A percentile compares a stretch with the other conserved stretches of the same genome.
Conservation (phyloP, 176 grass and related monocot species). For the Canna indica region DNA sequence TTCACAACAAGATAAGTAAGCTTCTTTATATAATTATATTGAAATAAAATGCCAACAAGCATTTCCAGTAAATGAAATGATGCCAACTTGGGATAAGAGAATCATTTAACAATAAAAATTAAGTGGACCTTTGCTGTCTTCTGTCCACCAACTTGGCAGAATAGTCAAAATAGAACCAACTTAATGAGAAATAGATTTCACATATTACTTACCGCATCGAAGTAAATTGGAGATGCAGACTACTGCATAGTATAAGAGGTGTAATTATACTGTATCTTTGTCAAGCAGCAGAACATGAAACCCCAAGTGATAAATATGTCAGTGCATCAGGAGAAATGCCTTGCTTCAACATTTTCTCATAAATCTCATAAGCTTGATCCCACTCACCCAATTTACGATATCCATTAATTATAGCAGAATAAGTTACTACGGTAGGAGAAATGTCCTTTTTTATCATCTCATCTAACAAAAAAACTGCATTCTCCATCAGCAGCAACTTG, state of each 20-base stretch:
- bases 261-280: too few species aligned
- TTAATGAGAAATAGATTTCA: neutral
- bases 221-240: too few species aligned
- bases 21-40: neutral
- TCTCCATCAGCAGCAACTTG: conserved; percentile 22
- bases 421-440: conserved; percentile 28
- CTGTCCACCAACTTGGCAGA: neutral
- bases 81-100: neutral
- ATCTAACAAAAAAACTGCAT: conserved; percentile 21
- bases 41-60: neutral
- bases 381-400: conserved; percentile 33
- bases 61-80: neutral
- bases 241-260: too few species aligned
- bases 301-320: conserved; percentile 7
- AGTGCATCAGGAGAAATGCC: conserved; percentile 25
- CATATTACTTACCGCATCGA: neutral
- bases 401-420: conserved; percentile 25
- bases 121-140: neutral
- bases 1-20: neutral
- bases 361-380: conserved; percentile 27
- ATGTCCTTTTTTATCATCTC: conserved; percentile 26
- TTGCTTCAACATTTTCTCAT: conserved; percentile 28
- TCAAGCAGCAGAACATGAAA: neutral
- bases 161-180: conserved; percentile 2
- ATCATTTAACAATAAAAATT: neutral